A percentile compares a stretch with the other conserved stretches of the same genome.
These are phyloP conservation scores for Huntiella savannae DNA, from an alignment of 2,329 filamentous ascomycete species.

Conservation along the genomic window DNA sequence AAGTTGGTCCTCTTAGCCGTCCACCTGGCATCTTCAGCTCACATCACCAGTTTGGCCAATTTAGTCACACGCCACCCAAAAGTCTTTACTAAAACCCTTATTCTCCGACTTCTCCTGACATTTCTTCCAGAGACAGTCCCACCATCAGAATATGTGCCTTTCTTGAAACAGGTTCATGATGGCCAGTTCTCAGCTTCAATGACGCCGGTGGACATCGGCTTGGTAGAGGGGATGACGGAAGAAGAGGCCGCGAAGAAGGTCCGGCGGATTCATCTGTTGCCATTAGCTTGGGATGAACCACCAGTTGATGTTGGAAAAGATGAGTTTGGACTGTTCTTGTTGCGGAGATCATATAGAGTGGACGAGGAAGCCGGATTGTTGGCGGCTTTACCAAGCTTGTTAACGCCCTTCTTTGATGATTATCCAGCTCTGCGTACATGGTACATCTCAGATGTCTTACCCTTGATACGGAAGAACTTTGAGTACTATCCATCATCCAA, in stretches of 20 bases:
- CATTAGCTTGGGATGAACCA: slow-evolving; percentile 32
- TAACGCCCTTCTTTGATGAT: slow-evolving; percentile 47
- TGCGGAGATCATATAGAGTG: slow-evolving; percentile 48
- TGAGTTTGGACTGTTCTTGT: slow-evolving; percentile 41
- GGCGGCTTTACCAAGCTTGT: slow-evolving; percentile 44
- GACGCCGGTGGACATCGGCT: slow-evolving; percentile 31
- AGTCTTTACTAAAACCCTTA: slow-evolving; percentile 41
- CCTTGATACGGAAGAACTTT: slow-evolving; percentile 46
- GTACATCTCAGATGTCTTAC: slow-evolving; percentile 50
- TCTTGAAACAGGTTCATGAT: slow-evolving; percentile 38
- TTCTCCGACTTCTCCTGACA: slow-evolving; percentile 56
- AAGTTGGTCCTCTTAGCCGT: slow-evolving; percentile 57
- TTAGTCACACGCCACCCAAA: slow-evolving; percentile 37
- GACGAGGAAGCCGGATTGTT: slow-evolving; percentile 56
- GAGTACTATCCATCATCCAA: slow-evolving; percentile 44
- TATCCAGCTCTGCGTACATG: slow-evolving; percentile 44
- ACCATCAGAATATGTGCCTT: slow-evolving; percentile 40
- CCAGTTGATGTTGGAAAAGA: slow-evolving; percentile 32
- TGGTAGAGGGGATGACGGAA: slow-evolving; percentile 40
- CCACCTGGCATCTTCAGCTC: slow-evolving; percentile 45
- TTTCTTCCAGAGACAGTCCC: slow-evolving; percentile 55
- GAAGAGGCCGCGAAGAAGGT: slow-evolving; percentile 43
- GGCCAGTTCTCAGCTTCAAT: slow-evolving; percentile 24
- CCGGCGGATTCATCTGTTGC: slow-evolving; percentile 41
- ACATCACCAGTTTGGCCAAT: slow-evolving; percentile 41